A percentile compares a stretch with the other conserved stretches of the same genome.
Conservation (phyloP, 1,284 basidiomycete species). For the Tetrapyrgos nigripes region DNA sequence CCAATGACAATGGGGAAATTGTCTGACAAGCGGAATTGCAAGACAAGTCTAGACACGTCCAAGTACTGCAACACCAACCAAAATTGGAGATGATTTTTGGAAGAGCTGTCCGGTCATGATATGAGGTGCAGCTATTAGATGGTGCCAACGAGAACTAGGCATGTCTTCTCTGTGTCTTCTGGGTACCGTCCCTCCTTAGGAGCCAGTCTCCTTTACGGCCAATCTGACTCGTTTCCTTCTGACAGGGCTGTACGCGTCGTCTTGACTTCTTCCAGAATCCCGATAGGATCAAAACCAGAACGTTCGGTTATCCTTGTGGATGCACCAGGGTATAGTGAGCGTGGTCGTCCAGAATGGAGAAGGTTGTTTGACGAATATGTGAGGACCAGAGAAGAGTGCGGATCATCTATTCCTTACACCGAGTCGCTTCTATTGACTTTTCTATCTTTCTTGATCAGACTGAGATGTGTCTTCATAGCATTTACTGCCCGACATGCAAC, state of each 20-base stretch:
- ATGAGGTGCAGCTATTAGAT: no score
- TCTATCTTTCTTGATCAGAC: conserved; percentile 41
- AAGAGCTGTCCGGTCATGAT: no score
- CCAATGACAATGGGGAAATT: no score
- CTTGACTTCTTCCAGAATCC: conserved; percentile 79
- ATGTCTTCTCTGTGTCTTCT: no score
- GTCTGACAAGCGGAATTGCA: no score
- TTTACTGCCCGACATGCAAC: conserved; percentile 72
- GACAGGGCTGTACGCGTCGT: conserved; percentile 70
- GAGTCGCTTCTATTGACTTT: neutral
- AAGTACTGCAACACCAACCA: no score
- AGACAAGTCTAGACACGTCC: no score
- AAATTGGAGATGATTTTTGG: no score
- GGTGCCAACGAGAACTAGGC: no score
- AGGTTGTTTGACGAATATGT: conserved; percentile 69
- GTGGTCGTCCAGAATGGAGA: conserved; percentile 79
- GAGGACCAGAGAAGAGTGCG: conserved; percentile 63
- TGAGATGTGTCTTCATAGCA: conserved; percentile 72
- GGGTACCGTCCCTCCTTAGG: conserved; percentile 3
- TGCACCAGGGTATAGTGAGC: conserved; percentile 77
- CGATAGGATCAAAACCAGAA: conserved; percentile 54
- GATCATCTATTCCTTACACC: no score
- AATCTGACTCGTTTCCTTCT: neutral
- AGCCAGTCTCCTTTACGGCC: neutral
- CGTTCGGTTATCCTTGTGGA: conserved; percentile 73